phyloP scores from a whole-genome alignment of 768 basidiomycete genomes.

The Leccinum obscurum region DNA sequence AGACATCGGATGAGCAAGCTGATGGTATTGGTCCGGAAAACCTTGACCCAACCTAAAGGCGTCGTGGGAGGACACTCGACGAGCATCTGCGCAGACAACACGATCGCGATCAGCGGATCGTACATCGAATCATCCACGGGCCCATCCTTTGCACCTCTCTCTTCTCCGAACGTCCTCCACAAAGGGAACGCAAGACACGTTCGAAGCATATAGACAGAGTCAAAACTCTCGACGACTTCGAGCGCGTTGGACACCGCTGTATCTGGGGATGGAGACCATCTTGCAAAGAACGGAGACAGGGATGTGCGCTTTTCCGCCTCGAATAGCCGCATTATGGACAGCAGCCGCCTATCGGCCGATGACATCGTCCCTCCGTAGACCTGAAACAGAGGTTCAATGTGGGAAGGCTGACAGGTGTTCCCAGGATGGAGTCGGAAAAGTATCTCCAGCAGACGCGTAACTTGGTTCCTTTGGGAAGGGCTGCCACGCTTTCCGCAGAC shows the following conservation, averaged over 20 bases:
- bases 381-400: slow-evolving; percentile 72
- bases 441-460: slow-evolving; percentile 57
- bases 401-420: slow-evolving; percentile 80
- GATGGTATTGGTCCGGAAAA: slow-evolving; percentile 79
- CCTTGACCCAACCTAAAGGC: slow-evolving; percentile 74
- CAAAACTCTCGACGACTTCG: slow-evolving; percentile 63
- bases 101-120: slow-evolving; percentile 76
- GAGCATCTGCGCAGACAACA: slow-evolving; percentile 68
- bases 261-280: slow-evolving; percentile 60
- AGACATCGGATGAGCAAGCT: slow-evolving; percentile 71
- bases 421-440: slow-evolving; percentile 77
- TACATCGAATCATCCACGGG: slow-evolving; percentile 51
- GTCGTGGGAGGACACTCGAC: slow-evolving; percentile 55
- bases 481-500: slow-evolving; percentile 34
- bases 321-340: slow-evolving; percentile 79
- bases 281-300: slow-evolving; percentile 56
- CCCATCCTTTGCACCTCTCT: slow-evolving; percentile 24
- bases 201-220: slow-evolving; percentile 64
- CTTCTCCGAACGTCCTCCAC: slow-evolving; percentile 53
- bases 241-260: slow-evolving; percentile 47
- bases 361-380: slow-evolving; percentile 79
- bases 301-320: slow-evolving; percentile 70
- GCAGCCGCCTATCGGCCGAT: slow-evolving; percentile 56
- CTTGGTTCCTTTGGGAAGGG: slow-evolving; percentile 40
- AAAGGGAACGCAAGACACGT: slow-evolving; percentile 73